These are phyloP conservation scores for Cercospora zeae-maydis DNA, from an alignment of 2,329 filamentous ascomycete genomes.

Conservation along the genomic window DNA sequence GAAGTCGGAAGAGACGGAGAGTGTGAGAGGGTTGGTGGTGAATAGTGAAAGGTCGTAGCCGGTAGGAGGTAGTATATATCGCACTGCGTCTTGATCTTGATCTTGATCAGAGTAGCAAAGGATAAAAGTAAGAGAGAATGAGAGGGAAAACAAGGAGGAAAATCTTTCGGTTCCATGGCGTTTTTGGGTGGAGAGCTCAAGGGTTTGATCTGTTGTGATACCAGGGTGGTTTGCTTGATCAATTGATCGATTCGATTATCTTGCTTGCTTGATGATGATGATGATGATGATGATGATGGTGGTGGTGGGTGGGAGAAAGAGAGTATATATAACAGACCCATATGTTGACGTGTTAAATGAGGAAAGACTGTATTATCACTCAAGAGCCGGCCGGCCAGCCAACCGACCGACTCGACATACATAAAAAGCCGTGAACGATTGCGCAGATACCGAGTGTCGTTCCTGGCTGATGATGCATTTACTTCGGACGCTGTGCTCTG, in stretches of 20 bases:
- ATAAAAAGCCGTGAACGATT: not conserved
- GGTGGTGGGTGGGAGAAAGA: not conserved
- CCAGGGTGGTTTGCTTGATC: not conserved
- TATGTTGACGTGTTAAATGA: not conserved
- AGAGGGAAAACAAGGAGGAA: not conserved
- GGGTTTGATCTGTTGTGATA: not conserved
- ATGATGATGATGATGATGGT: no score
- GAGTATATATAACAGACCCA: not conserved
- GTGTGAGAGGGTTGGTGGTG: slow-evolving; percentile 15
- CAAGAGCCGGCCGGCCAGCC: not conserved
- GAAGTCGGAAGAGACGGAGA: slow-evolving; percentile 14
- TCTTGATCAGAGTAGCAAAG: no score
- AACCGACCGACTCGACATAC: not conserved
- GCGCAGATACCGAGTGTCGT: not conserved
- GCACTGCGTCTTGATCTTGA: not conserved
- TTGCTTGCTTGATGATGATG: no score
- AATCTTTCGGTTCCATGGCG: not conserved
- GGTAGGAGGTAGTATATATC: not conserved
- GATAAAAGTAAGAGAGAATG: no score
- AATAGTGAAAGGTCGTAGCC: not conserved
- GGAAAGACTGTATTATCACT: not conserved
- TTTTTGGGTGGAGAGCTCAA: not conserved
- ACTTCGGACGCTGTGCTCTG: not conserved
- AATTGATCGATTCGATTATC: not conserved
- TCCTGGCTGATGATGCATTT: not conserved